phyloP scores from a whole-genome alignment of 345 rosid genomes.

The Excoecaria agallocha region DNA sequence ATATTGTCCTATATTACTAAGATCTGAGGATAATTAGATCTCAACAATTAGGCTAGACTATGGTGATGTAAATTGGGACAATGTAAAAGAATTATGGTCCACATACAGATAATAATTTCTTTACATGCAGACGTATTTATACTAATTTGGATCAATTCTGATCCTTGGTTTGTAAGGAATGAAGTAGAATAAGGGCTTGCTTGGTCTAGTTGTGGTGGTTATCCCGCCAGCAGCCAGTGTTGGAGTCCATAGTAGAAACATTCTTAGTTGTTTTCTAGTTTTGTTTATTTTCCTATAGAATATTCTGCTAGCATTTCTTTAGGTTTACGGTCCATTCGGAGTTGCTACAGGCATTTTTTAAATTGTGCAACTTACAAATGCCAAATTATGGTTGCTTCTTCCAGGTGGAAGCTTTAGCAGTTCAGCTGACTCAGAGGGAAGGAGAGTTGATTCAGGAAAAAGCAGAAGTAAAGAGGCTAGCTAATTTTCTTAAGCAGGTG shows the following conservation, averaged over 20 bases:
- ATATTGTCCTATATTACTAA: no score
- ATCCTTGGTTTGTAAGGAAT: no score
- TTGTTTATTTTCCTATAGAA: neutral
- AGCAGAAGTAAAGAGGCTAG: constrained; percentile 91
- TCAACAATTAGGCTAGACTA: no score
- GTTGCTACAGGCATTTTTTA: neutral
- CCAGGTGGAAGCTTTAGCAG: constrained; percentile 96
- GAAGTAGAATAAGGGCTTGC: no score
- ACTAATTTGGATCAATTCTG: no score
- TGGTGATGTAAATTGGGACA: no score
- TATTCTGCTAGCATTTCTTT: constrained; percentile 1
- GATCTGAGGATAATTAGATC: no score
- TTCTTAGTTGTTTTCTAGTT: neutral
- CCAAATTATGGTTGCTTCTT: constrained; percentile 27
- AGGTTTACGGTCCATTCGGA: constrained; percentile 11
- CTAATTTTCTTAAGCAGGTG: constrained; percentile 91
- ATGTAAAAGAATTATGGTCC: no score
- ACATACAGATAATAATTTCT: no score
- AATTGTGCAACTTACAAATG: constrained; percentile 4
- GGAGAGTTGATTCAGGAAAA: constrained; percentile 93
- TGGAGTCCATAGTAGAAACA: neutral
- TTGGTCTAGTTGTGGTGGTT: neutral
- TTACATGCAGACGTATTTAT: no score
- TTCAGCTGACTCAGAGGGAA: constrained; percentile 93
- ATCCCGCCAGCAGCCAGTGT: neutral